Evolutionary conservation across 1,139 yeast genomes (phyloP).

Genomic region (Debaryomyces singareniensis): DNA sequence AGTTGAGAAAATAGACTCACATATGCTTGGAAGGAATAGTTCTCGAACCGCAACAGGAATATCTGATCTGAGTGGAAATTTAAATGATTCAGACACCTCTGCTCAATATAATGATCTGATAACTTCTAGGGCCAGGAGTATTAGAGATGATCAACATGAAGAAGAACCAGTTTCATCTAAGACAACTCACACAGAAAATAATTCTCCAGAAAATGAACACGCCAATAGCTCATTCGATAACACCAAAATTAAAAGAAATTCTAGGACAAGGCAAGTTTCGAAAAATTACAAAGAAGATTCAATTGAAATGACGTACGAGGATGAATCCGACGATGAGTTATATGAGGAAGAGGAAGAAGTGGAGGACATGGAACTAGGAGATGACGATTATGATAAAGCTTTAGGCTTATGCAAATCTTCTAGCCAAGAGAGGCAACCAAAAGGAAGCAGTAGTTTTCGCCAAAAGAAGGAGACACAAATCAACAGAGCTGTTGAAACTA

Average conservation of each 20-base stretch:
- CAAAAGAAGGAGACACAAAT: conserved; percentile 1
- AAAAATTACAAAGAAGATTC: neutral
- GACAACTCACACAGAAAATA: neutral
- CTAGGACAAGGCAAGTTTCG: neutral
- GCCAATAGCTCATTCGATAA: too few relatives aligned
- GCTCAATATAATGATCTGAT: too few relatives aligned
- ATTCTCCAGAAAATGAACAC: too few relatives aligned
- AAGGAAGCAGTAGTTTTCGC: neutral
- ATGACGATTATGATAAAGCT: neutral
- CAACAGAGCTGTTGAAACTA: conserved; percentile 2
- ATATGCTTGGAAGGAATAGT: too few relatives aligned
- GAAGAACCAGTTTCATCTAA: too few relatives aligned
- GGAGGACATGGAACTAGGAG: neutral
- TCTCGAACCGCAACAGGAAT: too few relatives aligned
- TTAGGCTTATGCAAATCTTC: neutral
- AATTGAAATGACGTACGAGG: conserved; percentile 1
- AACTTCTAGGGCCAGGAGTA: too few relatives aligned
- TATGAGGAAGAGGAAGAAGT: conserved; percentile 1
- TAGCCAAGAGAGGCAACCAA: neutral
- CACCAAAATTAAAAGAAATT: neutral
- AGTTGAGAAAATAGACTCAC: too few relatives aligned
- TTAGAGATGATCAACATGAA: too few relatives aligned
- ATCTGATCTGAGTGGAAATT: too few relatives aligned
- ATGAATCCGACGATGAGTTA: neutral
- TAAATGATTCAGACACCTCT: too few relatives aligned